Percentiles rank a stretch among this genome's conserved stretches.
Evolutionary conservation across 257 asterid genomes (phyloP).

Genomic region (Rubia yunnanensis): DNA sequence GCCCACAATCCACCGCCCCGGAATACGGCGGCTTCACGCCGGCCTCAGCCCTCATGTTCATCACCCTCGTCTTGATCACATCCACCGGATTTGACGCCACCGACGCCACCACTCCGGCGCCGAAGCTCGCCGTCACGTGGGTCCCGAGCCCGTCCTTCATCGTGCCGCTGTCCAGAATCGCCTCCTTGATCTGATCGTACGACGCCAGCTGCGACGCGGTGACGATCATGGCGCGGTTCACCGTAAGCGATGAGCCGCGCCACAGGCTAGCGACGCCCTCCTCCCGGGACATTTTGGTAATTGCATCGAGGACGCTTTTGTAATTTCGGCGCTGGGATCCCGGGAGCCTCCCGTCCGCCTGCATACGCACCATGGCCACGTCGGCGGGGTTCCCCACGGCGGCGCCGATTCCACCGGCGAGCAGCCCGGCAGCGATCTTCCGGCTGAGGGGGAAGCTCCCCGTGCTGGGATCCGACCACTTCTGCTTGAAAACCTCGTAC

Average conservation of each 20-base stretch:
- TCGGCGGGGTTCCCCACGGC: slow-evolving; percentile 74
- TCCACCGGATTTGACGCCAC: slow-evolving; percentile 65
- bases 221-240: slow-evolving; percentile 65
- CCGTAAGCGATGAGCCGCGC: slow-evolving; percentile 60
- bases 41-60: slow-evolving; percentile 56
- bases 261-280: slow-evolving; percentile 61
- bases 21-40: slow-evolving; percentile 40
- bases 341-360: slow-evolving; percentile 72
- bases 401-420: slow-evolving; percentile 62
- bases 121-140: slow-evolving; percentile 56
- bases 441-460: slow-evolving; percentile 26
- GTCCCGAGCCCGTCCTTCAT: slow-evolving; percentile 61
- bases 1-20: slow-evolving; percentile 54
- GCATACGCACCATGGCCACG: slow-evolving; percentile 74
- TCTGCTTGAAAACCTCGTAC: slow-evolving; percentile 50
- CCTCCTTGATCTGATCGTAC: slow-evolving; percentile 53
- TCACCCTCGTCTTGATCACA: slow-evolving; percentile 61
- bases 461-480: slow-evolving; percentile 42
- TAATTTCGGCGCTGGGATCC: slow-evolving; percentile 38
- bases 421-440: slow-evolving; percentile 40
- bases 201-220: slow-evolving; percentile 67
- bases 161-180: slow-evolving; percentile 28
- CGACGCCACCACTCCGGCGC: slow-evolving; percentile 62
- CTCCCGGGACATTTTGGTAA: slow-evolving; percentile 36
- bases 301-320: slow-evolving; percentile 52